phyloP scores from a whole-genome alignment of 176 grass and related monocot species.

The Puccinellia tenuiflora region DNA sequence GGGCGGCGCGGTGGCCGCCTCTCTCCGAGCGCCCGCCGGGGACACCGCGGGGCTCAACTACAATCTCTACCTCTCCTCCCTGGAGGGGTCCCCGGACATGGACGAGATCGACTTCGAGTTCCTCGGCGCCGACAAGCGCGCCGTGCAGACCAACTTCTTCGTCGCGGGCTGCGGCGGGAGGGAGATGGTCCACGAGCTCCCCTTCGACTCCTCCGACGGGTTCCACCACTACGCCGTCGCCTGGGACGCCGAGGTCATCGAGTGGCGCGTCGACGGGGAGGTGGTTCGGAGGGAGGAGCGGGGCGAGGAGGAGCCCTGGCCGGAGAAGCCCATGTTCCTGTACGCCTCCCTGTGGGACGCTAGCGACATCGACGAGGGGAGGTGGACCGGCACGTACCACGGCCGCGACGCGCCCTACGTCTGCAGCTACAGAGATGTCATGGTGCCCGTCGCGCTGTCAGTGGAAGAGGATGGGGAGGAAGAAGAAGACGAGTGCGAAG shows the following conservation, averaged over 20 bases:
- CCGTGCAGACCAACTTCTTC: conserved; percentile 68
- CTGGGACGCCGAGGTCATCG: conserved; percentile 39
- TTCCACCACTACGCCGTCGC: conserved; percentile 73
- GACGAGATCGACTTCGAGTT: conserved; percentile 92
- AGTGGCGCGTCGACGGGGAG: conserved; percentile 67
- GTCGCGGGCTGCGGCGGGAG: conserved; percentile 39
- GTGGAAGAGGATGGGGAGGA: conserved; percentile 27
- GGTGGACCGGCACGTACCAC: conserved; percentile 56
- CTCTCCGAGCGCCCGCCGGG: conserved; percentile 32
- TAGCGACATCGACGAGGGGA: conserved; percentile 42
- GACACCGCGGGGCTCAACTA: conserved; percentile 63
- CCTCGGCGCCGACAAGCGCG: conserved; percentile 54
- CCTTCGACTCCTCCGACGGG: conserved; percentile 46
- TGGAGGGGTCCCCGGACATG: conserved; percentile 41
- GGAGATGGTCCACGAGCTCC: conserved; percentile 48
- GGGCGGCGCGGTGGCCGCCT: conserved; percentile 33
- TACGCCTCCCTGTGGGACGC: conserved; percentile 78
- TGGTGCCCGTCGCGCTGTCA: conserved; percentile 29
- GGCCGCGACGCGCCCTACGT: conserved; percentile 59
- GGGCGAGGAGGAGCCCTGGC: conserved; percentile 38
- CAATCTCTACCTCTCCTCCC: conserved; percentile 75
- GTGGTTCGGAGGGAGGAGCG: conserved; percentile 49
- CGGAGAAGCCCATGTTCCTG: conserved; percentile 72
- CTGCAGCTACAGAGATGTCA: conserved; percentile 58
- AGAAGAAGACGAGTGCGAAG: background rate